Evolutionary conservation across 2,329 filamentous ascomycete species (phyloP).

Genomic region (Cladophialophora yegresii): DNA sequence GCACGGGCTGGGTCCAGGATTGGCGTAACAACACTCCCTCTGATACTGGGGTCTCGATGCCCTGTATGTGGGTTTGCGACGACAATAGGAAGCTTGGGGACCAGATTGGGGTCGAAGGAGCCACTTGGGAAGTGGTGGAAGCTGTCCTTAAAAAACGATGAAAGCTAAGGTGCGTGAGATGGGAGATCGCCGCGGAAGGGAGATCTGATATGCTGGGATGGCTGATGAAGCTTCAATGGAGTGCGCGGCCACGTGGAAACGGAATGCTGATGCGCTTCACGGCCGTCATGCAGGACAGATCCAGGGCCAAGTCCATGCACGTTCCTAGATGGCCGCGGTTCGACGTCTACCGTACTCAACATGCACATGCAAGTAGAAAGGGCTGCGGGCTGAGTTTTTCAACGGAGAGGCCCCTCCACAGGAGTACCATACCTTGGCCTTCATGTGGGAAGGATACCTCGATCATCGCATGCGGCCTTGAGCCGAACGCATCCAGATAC

Average conservation of each 20-base stretch:
- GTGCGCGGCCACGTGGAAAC: neutral
- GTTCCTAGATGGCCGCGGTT: neutral
- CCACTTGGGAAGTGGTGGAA: conserved; percentile 27
- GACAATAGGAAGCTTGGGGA: conserved; percentile 24
- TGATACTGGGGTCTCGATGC: conserved; percentile 12
- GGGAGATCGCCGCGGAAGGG: neutral
- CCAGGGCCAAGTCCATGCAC: neutral
- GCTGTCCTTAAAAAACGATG: neutral
- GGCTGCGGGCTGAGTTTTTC: too few relatives aligned
- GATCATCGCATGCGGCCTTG: neutral
- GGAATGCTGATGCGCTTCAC: neutral
- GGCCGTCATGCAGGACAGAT: neutral
- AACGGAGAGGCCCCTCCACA: too few relatives aligned
- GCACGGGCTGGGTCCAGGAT: conserved; percentile 21
- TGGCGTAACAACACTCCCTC: conserved; percentile 26
- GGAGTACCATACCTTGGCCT: neutral
- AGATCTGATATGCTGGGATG: neutral
- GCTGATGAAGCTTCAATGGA: neutral
- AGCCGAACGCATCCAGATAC: neutral
- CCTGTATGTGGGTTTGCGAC: conserved; percentile 24
- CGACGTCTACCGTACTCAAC: neutral
- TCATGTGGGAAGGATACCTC: neutral
- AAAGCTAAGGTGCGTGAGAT: neutral
- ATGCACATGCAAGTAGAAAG: too few relatives aligned
- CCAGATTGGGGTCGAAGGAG: conserved; percentile 18